phyloP scores from a whole-genome alignment of 78 protist genomes.

The Dictyostelium capitatum region DNA sequence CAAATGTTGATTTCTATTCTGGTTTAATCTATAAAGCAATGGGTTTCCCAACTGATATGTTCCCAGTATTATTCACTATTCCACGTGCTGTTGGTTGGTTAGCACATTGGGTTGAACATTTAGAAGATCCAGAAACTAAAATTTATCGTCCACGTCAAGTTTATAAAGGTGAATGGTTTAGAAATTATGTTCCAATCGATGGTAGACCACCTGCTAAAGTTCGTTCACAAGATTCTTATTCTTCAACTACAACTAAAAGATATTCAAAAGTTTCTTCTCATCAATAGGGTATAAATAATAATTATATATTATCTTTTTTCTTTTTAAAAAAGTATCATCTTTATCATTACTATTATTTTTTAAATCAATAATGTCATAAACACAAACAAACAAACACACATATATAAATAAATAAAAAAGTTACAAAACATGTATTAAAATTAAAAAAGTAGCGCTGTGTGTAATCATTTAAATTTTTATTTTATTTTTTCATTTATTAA shows the following conservation, averaged over 20 bases:
- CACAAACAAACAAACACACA: too few relatives aligned
- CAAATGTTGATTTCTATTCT: constrained; percentile 90
- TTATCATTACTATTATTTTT: too few relatives aligned
- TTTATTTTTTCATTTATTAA: background rate
- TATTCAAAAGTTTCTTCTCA: constrained; percentile 46
- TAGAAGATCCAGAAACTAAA: constrained; percentile 65
- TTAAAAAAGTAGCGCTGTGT: too few relatives aligned
- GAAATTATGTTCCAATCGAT: constrained; percentile 47
- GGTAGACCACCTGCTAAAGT: constrained; percentile 75
- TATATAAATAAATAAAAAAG: too few relatives aligned
- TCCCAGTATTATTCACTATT: constrained; percentile 81
- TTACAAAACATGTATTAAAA: too few relatives aligned
- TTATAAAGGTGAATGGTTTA: constrained; percentile 39
- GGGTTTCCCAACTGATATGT: constrained; percentile 90
- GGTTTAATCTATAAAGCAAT: constrained; percentile 77
- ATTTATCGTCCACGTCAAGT: constrained; percentile 83
- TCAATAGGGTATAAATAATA: background rate
- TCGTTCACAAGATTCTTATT: constrained; percentile 67
- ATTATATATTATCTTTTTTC: too few relatives aligned
- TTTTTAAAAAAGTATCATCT: too few relatives aligned
- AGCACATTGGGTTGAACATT: constrained; percentile 84
- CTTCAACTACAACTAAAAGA: constrained; percentile 66
- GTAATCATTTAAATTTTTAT: background rate
- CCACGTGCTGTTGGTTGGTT: constrained; percentile 88
- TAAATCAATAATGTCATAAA: too few relatives aligned